These are phyloP conservation scores for Dimargaris verticillata DNA, from an alignment of 192 early-diverging fungal genomes.

Conservation along the genomic window DNA sequence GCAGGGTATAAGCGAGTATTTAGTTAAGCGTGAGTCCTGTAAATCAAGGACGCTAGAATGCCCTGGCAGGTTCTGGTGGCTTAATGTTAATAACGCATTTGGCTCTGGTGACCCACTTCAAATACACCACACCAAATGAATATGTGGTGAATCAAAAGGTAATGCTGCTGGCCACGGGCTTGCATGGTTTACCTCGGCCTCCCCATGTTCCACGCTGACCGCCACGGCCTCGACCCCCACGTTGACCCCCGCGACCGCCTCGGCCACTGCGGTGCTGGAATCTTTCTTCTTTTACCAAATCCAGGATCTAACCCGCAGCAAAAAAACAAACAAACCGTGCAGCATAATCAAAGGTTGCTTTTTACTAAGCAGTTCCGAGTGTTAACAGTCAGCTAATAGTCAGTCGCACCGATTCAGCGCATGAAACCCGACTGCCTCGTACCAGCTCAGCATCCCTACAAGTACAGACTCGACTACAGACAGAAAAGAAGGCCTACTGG, in stretches of 20 bases:
- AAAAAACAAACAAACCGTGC: conserved; percentile 3
- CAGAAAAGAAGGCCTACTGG: background rate
- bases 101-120: too few species aligned
- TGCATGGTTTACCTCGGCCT: conserved; percentile 28
- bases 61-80: too few species aligned
- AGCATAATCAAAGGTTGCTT: background rate
- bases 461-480: background rate
- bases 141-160: too few species aligned
- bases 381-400: background rate
- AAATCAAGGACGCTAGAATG: too few species aligned
- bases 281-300: conserved; percentile 78
- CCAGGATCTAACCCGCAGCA: conserved; percentile 39
- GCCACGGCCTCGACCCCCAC: conserved; percentile 31
- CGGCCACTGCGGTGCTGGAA: conserved; percentile 29
- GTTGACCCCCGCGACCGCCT: conserved; percentile 27
- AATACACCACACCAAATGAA: too few species aligned
- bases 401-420: too few species aligned
- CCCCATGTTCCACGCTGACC: conserved; percentile 25
- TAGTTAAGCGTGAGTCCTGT: too few species aligned
- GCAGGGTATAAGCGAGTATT: too few species aligned
- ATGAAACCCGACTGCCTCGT: too few species aligned
- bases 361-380: background rate
- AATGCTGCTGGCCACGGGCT: too few species aligned
- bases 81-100: too few species aligned
- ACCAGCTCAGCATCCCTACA: too few species aligned